Conservation (phyloP, 371 early-diverging fungal species). For the Blyttiomyces sp. region DNA sequence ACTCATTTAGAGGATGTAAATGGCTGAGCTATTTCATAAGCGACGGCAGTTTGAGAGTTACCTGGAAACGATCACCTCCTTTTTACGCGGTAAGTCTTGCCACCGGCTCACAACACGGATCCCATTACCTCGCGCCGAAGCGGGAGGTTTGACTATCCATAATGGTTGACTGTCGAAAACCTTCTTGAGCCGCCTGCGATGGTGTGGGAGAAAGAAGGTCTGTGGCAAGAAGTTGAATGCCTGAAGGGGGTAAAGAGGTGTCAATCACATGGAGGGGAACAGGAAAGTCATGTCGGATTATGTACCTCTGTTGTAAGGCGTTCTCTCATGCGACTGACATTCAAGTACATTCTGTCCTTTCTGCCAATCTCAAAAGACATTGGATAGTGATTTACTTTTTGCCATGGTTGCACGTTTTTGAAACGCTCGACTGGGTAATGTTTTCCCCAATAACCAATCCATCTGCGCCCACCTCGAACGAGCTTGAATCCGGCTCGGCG, state of each 20-base stretch:
- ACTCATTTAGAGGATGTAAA: not conserved
- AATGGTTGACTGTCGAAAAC: conserved; percentile 24
- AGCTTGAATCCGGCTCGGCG: conserved; percentile 33
- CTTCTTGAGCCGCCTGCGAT: conserved; percentile 20
- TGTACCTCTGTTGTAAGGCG: conserved; percentile 3
- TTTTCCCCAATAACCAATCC: conserved; percentile 46
- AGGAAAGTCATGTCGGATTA: not conserved
- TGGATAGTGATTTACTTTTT: conserved; percentile 48
- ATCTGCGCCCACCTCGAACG: conserved; percentile 25
- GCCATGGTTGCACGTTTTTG: conserved; percentile 36
- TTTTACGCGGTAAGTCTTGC: conserved; percentile 32
- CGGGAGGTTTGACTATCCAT: conserved; percentile 49
- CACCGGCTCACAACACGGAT: conserved; percentile 32
- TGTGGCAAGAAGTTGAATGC: conserved; percentile 35
- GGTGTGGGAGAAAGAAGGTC: conserved; percentile 29
- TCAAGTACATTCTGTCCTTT: conserved; percentile 37
- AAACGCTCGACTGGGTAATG: conserved; percentile 31
- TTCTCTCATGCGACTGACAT: conserved; percentile 17
- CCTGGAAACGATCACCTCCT: conserved; percentile 27
- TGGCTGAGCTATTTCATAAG: not conserved
- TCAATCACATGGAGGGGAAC: not conserved
- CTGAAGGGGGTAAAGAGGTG: conserved; percentile 5
- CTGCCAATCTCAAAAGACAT: conserved; percentile 44
- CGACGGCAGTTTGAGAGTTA: not conserved
- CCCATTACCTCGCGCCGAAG: conserved; percentile 44